These are phyloP conservation scores for Flaveria robusta DNA, from an alignment of 129 eudicot species.

Conservation along the genomic window DNA sequence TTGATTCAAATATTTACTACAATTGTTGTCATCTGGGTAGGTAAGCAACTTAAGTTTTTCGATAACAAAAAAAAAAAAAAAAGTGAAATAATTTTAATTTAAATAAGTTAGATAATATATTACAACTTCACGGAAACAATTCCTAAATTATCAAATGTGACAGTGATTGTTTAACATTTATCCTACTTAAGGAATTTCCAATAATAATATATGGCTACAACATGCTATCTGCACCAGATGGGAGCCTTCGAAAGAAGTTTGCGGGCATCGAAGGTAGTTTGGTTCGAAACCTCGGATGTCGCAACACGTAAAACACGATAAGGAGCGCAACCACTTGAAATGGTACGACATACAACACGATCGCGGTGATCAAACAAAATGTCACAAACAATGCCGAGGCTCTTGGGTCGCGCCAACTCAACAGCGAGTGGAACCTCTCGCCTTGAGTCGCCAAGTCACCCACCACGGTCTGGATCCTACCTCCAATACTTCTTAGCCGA, in stretches of 20 bases:
- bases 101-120: background rate
- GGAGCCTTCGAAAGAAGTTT: slow-evolving; percentile 83
- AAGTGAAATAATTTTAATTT: background rate
- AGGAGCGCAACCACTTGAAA: slow-evolving; percentile 62
- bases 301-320: slow-evolving; percentile 57
- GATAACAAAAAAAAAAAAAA: background rate
- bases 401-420: slow-evolving; percentile 88
- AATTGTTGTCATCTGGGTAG: background rate
- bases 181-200: background rate
- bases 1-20: too few species aligned
- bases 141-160: background rate
- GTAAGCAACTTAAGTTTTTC: background rate
- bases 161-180: background rate
- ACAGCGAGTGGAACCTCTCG: slow-evolving; percentile 65
- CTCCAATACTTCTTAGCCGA: slow-evolving; percentile 79
- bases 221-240: slow-evolving; percentile 78
- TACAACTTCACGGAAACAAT: background rate
- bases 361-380: slow-evolving; percentile 65
- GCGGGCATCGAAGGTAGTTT: slow-evolving; percentile 62
- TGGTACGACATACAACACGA: slow-evolving; percentile 72
- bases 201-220: slow-evolving; percentile 35
- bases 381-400: slow-evolving; percentile 75
- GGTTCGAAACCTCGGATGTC: slow-evolving; percentile 82
- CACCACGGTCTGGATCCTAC: slow-evolving; percentile 73
- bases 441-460: slow-evolving; percentile 90